phyloP scores from a whole-genome alignment of 768 basidiomycete genomes.

The Lactarius psammicola region DNA sequence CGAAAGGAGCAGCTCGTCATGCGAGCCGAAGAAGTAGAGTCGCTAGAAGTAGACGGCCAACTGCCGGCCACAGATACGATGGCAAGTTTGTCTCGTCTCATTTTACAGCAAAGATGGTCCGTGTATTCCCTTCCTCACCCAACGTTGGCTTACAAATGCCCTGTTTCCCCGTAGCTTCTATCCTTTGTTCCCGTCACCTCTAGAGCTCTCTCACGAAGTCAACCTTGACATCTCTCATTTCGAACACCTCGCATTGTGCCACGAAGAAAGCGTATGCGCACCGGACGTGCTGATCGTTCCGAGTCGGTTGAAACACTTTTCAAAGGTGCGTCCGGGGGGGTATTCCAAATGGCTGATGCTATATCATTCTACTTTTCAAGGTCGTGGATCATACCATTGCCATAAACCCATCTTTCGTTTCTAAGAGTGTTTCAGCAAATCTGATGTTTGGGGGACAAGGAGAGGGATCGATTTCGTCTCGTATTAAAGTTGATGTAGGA shows the following conservation, averaged over 20 bases:
- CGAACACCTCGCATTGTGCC: constrained; percentile 41
- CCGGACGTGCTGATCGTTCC: constrained; percentile 89
- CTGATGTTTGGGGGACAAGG: constrained; percentile 34
- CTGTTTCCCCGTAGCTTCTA: constrained; percentile 66
- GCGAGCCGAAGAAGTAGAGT: constrained; percentile 59
- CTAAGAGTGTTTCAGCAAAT: constrained; percentile 55
- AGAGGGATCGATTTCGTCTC: constrained; percentile 12
- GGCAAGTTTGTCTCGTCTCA: constrained; percentile 71
- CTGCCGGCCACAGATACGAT: constrained; percentile 66
- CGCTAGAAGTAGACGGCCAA: constrained; percentile 40
- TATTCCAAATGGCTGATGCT: constrained; percentile 51
- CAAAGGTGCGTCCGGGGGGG: constrained; percentile 61
- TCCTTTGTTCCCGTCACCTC: constrained; percentile 86
- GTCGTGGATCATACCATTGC: constrained; percentile 70
- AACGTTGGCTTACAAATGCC: not conserved
- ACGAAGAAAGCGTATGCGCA: constrained; percentile 41
- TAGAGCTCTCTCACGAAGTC: constrained; percentile 70
- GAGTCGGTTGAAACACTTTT: constrained; percentile 85
- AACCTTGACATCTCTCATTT: constrained; percentile 89
- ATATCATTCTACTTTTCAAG: constrained; percentile 41
- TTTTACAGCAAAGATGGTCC: constrained; percentile 86
- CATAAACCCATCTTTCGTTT: constrained; percentile 84
- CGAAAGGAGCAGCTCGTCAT: constrained; percentile 79
- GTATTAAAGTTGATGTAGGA: constrained; percentile 24
- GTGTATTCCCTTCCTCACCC: constrained; percentile 16